phyloP scores from a whole-genome alignment of 192 early-diverging fungal species.

The Linnemannia exigua region DNA sequence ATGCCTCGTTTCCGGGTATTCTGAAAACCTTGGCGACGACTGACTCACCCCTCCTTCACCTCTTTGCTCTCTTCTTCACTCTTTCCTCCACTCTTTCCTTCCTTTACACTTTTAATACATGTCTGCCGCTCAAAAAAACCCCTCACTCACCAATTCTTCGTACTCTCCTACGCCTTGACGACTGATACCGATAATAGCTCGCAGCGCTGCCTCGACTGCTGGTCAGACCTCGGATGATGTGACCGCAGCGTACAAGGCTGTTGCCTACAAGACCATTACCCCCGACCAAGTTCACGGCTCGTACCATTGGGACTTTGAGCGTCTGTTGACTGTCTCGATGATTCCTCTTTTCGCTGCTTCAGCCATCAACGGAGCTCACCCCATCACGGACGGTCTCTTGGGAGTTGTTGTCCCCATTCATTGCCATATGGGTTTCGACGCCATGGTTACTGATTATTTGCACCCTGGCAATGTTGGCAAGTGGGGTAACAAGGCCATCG shows the following conservation, averaged over 20 bases:
- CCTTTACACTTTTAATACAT: background rate
- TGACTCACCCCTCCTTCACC: background rate
- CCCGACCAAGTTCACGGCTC: constrained; percentile 84
- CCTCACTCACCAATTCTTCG: background rate
- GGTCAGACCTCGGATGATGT: constrained; percentile 27
- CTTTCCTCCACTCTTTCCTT: background rate
- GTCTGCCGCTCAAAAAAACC: background rate
- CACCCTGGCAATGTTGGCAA: constrained; percentile 71
- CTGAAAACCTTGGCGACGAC: background rate
- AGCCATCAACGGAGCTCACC: constrained; percentile 79
- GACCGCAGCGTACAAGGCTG: constrained; percentile 51
- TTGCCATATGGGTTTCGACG: constrained; percentile 86
- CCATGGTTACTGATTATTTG: constrained; percentile 86
- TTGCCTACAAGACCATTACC: constrained; percentile 58
- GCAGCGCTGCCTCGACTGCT: constrained; percentile 19
- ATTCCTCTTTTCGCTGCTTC: constrained; percentile 83
- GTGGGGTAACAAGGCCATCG: constrained; percentile 68
- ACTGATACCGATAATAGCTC: constrained; percentile 20
- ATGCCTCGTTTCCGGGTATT: constrained; percentile 7
- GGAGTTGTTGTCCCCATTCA: constrained; percentile 93
- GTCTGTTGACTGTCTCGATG: constrained; percentile 79
- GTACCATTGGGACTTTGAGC: constrained; percentile 96
- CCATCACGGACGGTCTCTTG: constrained; percentile 88
- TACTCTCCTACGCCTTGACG: background rate
- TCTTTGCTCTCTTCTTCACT: background rate